These are phyloP conservation scores for Penicillium atrosanguineum DNA, from an alignment of 495 filamentous ascomycete species.

Conservation along the genomic window DNA sequence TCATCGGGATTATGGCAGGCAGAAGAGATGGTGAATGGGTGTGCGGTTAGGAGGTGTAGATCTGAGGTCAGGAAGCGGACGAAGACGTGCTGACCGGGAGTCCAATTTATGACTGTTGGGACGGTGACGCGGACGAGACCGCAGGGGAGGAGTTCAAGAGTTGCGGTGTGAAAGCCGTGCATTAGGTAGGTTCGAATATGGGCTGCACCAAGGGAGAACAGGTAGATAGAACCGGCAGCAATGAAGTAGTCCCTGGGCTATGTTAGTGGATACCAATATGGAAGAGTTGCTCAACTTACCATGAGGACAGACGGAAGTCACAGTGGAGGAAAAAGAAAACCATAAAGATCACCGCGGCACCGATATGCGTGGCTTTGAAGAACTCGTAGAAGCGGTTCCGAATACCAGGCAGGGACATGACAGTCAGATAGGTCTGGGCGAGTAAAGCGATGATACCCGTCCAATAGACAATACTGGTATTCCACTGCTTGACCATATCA, in stretches of 20 bases:
- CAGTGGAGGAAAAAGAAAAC: conserved; percentile 48
- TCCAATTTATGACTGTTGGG: conserved; percentile 44
- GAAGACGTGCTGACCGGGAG: conserved; percentile 50
- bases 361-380: conserved; percentile 50
- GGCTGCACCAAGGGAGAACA: conserved; percentile 38
- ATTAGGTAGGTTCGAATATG: conserved; percentile 45
- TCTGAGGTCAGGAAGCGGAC: conserved; percentile 45
- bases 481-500: conserved; percentile 47
- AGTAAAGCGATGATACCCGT: conserved; percentile 47
- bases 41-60: conserved; percentile 41
- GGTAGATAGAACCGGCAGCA: conserved; percentile 50
- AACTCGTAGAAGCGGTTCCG: conserved; percentile 53
- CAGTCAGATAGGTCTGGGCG: conserved; percentile 49
- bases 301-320: conserved; percentile 46
- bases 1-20: conserved; percentile 22
- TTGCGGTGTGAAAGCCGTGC: conserved; percentile 46
- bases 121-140: conserved; percentile 45
- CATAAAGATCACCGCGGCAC: conserved; percentile 45
- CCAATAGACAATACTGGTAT: conserved; percentile 36
- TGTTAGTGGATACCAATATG: conserved; percentile 2
- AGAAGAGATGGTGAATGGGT: conserved; percentile 54
- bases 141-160: conserved; percentile 38
- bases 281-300: conserved; percentile 30
- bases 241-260: conserved; percentile 57
- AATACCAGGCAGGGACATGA: conserved; percentile 44